Base-by-base conservation (phyloP, 257 asterid species). In the Solanum chmielewskii region DNA sequence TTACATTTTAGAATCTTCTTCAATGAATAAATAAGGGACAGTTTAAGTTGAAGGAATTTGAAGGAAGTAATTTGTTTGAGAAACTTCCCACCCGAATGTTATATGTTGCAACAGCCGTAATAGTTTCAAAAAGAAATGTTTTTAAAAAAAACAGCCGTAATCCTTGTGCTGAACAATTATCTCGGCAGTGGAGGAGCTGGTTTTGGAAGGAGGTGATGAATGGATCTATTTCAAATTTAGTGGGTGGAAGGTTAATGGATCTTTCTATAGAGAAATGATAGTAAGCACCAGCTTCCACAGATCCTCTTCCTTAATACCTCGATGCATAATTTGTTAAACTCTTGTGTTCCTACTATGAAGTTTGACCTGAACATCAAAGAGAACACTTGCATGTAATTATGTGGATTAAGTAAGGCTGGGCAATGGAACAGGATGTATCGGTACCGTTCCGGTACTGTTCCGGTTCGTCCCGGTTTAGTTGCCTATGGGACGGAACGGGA, bases 151-250 rank as follows among this genome's bases (percentile, higher is more conserved):
- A 80, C 20, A 16, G 27, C 25, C 6, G 6, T 8, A 47, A 47
- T 29, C 44, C 85, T 11, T 80, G 20, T 80, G 85, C 85, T 47
- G 41, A 45, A 2, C 66, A 29, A 49, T 89, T 91, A 93, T 92
- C 96, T 90, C 31, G 94, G 98, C 82, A 92, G 94, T 69, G 94
- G 94, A 84, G 91, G 90, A 83, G 94, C 91, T 56, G 98, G 94
- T 66, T 91, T 93, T 85, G 66, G 29, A 89, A 87, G 59, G 90
- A 92, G 60, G 89, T 64, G n/a, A 92, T 85, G 9, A 94, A 92
- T 81, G 88, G 62, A 59, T 93, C 94, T 86, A 91, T 86, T 59
- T 91, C 92, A 56, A 83, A 86, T 62, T 93, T 91, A 87, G 94
- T 82, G 84, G 94, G 91, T 80, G 42, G 93, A 77, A 93, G 82